Evolutionary conservation across 129 eudicot species (phyloP), one percentile per base, ranked within the genome.

Genomic region (sunflower (Helianthus annuus)): DNA sequence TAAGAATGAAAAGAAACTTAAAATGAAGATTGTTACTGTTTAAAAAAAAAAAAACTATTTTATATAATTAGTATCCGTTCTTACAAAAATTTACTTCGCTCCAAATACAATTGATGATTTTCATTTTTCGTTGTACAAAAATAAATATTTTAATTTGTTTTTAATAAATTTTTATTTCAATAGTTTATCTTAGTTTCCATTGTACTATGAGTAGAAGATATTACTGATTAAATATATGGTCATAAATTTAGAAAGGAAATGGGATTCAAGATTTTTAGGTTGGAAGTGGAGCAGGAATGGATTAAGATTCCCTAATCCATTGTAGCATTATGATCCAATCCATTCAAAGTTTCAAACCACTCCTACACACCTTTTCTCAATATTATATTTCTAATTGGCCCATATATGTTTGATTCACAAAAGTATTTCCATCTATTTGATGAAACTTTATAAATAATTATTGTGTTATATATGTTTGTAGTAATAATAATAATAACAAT

Each of bases 321-420:
- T 45, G 27, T 32, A 55, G 68, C 38, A 65, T 54, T 67, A 45
- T 76, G 51, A 76, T 57, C 80, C 74, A 17, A 70, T 71, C 82
- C 82, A 71, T 71, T 78, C 46, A 78, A 78, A 78, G 77, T 53
- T 71, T 78, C 46, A 78, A 78, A 78, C 82, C 62, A 78, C 82
- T 78, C 82, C 77, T 72, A 40, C 65, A 63, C 13, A 19, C 39
- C 46, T 14, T 62, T 69, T 77, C 73, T 42, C 48, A 42, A n/a
- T 75, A 54, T 56, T 40, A 6, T 55, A 76, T 58, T 66, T n/a
- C 48, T 45, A 45, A 65, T 65, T 64, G 51, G 42, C 79, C 22
- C 68, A 58, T 76, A 24, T 10, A 56, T 22, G 12, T 39, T 38
- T 16, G 4, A 63, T 34, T 32, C 16, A 34, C 32, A 12, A 6